Conservation (phyloP, 805 yeast species). For the Yarrowia sp. region DNA sequence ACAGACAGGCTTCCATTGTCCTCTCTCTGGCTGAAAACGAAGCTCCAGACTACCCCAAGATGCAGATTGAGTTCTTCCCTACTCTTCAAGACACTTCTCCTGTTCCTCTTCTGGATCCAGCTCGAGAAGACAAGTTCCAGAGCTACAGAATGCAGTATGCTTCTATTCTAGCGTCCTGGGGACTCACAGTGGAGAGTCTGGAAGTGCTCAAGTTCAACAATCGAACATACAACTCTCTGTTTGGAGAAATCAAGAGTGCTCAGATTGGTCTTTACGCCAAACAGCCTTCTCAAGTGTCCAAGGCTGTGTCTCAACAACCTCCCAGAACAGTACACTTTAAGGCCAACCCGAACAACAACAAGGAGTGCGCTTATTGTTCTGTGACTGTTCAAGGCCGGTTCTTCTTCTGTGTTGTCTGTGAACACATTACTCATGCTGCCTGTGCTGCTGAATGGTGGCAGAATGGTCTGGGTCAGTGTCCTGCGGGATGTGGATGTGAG, state of each 20-base stretch:
- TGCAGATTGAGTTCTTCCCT: conserved; percentile 22
- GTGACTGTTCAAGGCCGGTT: conserved; percentile 64
- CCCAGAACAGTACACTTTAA: conserved; percentile 25
- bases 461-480: conserved; percentile 64
- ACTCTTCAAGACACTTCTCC: conserved; percentile 41
- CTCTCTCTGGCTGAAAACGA: conserved; percentile 9
- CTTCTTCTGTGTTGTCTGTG: conserved; percentile 74
- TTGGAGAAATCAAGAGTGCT: conserved; percentile 46
- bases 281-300: not conserved
- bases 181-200: conserved; percentile 76
- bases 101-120: conserved; percentile 53
- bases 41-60: conserved; percentile 22
- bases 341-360: conserved; percentile 42
- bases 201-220: conserved; percentile 77
- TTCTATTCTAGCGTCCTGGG: conserved; percentile 79
- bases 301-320: conserved; percentile 28
- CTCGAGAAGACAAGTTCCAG: conserved; percentile 52
- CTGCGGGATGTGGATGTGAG: conserved; percentile 84
- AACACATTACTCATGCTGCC: conserved; percentile 75
- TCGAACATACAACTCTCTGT: conserved; percentile 39
- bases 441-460: conserved; percentile 88
- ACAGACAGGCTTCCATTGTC: conserved; percentile 5
- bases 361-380: conserved; percentile 70
- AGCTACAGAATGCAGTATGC: conserved; percentile 74
- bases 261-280: conserved; percentile 40